These are phyloP conservation scores for Phtheirospermum japonicum DNA, from an alignment of 257 asterid species.

Conservation along the genomic window DNA sequence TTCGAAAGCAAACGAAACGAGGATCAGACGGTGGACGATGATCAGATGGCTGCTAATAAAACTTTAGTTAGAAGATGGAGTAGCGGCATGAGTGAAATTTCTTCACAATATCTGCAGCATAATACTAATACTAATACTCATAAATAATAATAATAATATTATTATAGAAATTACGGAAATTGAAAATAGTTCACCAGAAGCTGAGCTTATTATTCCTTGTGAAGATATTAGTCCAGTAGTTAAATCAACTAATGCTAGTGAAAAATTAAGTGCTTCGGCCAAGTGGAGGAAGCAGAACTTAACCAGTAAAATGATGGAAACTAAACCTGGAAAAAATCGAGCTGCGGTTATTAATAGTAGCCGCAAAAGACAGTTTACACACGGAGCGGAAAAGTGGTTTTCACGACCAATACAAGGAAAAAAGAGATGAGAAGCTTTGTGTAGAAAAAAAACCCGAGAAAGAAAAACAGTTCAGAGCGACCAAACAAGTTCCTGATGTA, in stretches of 20 bases:
- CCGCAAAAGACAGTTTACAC: slow-evolving; percentile 51
- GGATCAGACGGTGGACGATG: slow-evolving; percentile 54
- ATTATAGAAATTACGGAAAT: slow-evolving; percentile 33
- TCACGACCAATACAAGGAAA: slow-evolving; percentile 62
- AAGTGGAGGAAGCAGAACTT: slow-evolving; percentile 95
- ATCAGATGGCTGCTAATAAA: slow-evolving; percentile 59
- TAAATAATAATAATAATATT: too few species aligned
- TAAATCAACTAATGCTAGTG: slow-evolving; percentile 38
- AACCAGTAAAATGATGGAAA: slow-evolving; percentile 91
- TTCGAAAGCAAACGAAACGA: slow-evolving; percentile 88
- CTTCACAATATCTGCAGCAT: slow-evolving; percentile 35
- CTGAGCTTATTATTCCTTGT: slow-evolving; percentile 30
- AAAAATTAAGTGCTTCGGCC: slow-evolving; percentile 50
- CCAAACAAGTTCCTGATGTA: slow-evolving; percentile 47
- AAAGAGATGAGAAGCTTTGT: slow-evolving; percentile 67
- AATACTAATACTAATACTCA: too few species aligned
- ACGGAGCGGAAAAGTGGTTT: slow-evolving; percentile 59
- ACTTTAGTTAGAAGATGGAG: slow-evolving; percentile 96
- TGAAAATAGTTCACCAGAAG: slow-evolving; percentile 31
- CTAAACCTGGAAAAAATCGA: slow-evolving; percentile 58
- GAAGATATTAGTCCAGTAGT: slow-evolving; percentile 30
- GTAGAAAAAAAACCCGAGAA: slow-evolving; percentile 55
- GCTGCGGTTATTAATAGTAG: slow-evolving; percentile 36
- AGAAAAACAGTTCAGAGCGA: slow-evolving; percentile 49
- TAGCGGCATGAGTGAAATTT: slow-evolving; percentile 59